These are phyloP conservation scores for Saksenaea vasiformis DNA, from an alignment of 371 early-diverging fungal species.

Conservation along the genomic window DNA sequence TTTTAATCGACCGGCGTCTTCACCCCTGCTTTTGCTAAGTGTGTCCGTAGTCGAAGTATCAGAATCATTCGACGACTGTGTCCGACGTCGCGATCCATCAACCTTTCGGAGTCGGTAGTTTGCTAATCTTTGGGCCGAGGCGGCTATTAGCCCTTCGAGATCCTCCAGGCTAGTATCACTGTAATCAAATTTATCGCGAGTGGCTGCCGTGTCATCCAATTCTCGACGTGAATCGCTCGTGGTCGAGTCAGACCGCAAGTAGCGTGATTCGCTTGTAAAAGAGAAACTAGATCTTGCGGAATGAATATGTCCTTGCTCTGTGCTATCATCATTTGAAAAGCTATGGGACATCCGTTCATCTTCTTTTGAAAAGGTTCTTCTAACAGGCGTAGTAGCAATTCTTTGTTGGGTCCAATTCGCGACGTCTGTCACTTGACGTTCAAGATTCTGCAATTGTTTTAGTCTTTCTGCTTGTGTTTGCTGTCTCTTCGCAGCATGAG, in stretches of 20 bases:
- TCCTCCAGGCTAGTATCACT: constrained; percentile 47
- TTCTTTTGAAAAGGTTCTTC: constrained; percentile 11
- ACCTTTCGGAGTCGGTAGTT: constrained; percentile 35
- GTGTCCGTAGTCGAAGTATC: not conserved
- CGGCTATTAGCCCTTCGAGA: constrained; percentile 48
- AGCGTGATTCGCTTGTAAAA: not conserved
- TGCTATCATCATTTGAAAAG: constrained; percentile 1
- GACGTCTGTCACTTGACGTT: constrained; percentile 40
- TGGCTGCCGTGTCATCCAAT: not conserved
- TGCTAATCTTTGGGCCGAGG: constrained; percentile 46
- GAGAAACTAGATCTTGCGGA: not conserved
- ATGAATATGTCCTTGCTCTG: not conserved
- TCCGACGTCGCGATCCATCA: constrained; percentile 3
- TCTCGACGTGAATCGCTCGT: not conserved
- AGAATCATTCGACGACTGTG: not conserved
- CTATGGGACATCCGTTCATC: constrained; percentile 12
- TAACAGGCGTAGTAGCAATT: constrained; percentile 19
- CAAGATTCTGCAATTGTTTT: constrained; percentile 43
- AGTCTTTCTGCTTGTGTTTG: constrained; percentile 38
- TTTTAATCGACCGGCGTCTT: not conserved
- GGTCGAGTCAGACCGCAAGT: not conserved
- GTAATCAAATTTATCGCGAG: constrained; percentile 24
- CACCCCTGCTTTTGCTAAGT: not conserved
- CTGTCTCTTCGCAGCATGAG: constrained; percentile 25
- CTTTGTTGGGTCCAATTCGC: constrained; percentile 36